A percentile compares a stretch with the other conserved stretches of the same genome.
These are phyloP conservation scores for Scedosporium boydii DNA, from an alignment of 2,329 filamentous ascomycete genomes.

Conservation along the genomic window DNA sequence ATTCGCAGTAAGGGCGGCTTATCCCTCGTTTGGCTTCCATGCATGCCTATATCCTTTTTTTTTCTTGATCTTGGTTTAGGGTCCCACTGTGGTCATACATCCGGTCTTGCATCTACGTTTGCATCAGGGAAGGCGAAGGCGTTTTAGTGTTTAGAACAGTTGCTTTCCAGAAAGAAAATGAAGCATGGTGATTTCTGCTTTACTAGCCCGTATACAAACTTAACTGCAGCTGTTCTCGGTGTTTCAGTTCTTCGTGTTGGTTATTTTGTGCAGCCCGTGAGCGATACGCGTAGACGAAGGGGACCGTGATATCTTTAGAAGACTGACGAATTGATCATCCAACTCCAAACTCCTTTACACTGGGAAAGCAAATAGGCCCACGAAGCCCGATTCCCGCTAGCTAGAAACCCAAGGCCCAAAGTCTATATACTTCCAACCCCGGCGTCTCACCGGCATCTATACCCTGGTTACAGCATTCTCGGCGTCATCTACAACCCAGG, in stretches of 20 bases:
- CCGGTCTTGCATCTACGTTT: not conserved
- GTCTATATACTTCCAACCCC: no score
- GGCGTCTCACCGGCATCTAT: not conserved
- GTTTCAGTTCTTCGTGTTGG: no score
- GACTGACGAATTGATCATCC: not conserved
- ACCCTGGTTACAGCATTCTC: slow-evolving; percentile 18
- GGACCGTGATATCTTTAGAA: not conserved
- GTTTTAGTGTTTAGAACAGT: not conserved
- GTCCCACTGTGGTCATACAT: not conserved
- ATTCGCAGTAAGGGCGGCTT: no score
- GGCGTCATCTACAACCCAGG: slow-evolving; percentile 56
- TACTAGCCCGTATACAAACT: no score
- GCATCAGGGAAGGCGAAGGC: not conserved
- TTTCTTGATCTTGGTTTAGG: no score
- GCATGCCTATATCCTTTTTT: no score
- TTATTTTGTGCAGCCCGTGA: no score
- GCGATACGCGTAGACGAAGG: not conserved
- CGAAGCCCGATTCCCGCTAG: no score
- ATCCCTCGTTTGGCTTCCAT: no score
- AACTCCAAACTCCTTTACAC: not conserved
- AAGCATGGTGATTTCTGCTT: not conserved
- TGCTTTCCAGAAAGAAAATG: not conserved
- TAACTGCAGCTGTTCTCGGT: no score
- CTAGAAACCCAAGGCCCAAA: no score
- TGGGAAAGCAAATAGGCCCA: no score